A percentile compares a stretch with the other conserved stretches of the same genome.
phyloP scores from a whole-genome alignment of 2,329 filamentous ascomycete genomes.

The Aspergillus fructus region DNA sequence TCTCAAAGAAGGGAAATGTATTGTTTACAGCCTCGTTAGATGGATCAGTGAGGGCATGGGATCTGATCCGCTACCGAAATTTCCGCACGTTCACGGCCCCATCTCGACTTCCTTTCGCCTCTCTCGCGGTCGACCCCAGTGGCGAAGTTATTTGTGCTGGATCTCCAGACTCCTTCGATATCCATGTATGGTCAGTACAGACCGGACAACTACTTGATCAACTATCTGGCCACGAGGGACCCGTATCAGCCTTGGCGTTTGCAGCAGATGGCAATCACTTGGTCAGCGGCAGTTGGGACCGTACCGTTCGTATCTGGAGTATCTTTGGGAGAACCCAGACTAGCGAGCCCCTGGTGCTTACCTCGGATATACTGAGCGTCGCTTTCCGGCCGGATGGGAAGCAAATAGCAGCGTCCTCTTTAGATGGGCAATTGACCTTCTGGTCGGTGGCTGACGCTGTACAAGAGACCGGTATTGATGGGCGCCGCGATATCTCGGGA shows the following conservation, averaged over 20 bases:
- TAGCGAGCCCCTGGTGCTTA: constrained; percentile 87
- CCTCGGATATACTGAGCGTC: constrained; percentile 85
- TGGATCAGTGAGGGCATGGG: constrained; percentile 92
- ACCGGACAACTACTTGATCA: constrained; percentile 92
- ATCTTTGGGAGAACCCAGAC: constrained; percentile 93
- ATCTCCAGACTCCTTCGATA: constrained; percentile 92
- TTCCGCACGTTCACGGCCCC: constrained; percentile 97
- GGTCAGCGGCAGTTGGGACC: constrained; percentile 94
- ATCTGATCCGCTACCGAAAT: constrained; percentile 92
- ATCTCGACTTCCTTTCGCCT: constrained; percentile 86
- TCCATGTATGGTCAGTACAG: constrained; percentile 98
- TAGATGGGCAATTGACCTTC: constrained; percentile 93
- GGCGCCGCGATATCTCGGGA: constrained; percentile 86
- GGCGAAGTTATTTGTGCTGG: constrained; percentile 95
- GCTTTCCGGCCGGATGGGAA: constrained; percentile 86
- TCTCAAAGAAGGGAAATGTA: constrained; percentile 92
- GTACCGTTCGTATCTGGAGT: constrained; percentile 92
- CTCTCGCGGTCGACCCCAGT: constrained; percentile 92
- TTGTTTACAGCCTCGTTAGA: constrained; percentile 94
- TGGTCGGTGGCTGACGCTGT: constrained; percentile 88
- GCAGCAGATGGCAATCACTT: constrained; percentile 80
- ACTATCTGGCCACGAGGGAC: constrained; percentile 88
- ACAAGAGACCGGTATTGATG: constrained; percentile 83
- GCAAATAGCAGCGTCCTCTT: constrained; percentile 85
- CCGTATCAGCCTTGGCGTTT: constrained; percentile 84